Evolutionary conservation across 176 grass and related monocot species (phyloP).

Genomic region (Musa beccarii): DNA sequence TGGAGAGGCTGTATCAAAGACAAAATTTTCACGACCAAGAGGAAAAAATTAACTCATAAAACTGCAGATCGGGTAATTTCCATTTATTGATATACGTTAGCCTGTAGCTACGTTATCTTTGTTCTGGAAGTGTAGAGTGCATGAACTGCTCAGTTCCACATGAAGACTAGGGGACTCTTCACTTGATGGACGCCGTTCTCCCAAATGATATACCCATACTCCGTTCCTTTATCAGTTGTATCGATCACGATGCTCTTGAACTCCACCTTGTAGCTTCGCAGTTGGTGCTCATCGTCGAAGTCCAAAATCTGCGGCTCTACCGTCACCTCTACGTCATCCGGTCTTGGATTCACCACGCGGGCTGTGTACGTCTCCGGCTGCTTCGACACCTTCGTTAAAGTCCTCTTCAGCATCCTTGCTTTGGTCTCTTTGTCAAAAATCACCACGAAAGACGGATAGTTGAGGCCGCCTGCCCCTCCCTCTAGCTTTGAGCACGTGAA

Average conservation of each 20-base stretch:
- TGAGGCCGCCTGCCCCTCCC: conserved; percentile 16
- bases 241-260: conserved; percentile 26
- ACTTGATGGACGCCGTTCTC: conserved; percentile 38
- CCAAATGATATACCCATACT: conserved; percentile 35
- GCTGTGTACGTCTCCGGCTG: conserved; percentile 25
- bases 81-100: too few species aligned
- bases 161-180: conserved; percentile 40
- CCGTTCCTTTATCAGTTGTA: not conserved
- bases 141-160: conserved; percentile 12
- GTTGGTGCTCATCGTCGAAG: conserved; percentile 23
- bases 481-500: conserved; percentile 12
- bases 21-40: too few species aligned
- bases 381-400: conserved; percentile 33
- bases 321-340: conserved; percentile 23
- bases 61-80: too few species aligned
- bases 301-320: conserved; percentile 29
- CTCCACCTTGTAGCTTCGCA: conserved; percentile 35
- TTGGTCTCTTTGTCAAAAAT: conserved; percentile 6
- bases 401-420: conserved; percentile 6
- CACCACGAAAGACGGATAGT: conserved; percentile 50
- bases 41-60: too few species aligned
- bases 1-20: too few species aligned
- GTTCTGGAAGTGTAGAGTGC: too few species aligned
- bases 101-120: too few species aligned
- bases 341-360: conserved; percentile 21